Evolutionary conservation across 2,329 filamentous ascomycete genomes (phyloP).

Genomic region (Ambrosiella beaveri): DNA sequence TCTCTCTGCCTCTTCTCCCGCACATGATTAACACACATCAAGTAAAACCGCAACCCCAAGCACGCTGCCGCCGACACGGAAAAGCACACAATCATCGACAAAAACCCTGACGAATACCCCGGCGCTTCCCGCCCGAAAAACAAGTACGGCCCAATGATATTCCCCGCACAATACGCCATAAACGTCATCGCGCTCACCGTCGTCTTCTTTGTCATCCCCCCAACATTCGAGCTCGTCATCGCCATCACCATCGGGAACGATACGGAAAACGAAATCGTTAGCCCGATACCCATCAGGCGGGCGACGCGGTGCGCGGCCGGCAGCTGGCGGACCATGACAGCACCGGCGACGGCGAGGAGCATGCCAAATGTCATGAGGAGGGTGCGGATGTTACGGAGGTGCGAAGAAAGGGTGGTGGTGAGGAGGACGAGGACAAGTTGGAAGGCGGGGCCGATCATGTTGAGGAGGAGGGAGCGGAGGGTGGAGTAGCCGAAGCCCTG

Average conservation of each 20-base stretch:
- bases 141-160: conserved; percentile 43
- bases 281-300: conserved; percentile 17
- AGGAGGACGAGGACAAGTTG: conserved; percentile 17
- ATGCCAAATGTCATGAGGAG: conserved; percentile 17
- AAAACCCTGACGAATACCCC: conserved; percentile 42
- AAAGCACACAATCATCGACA: conserved; percentile 44
- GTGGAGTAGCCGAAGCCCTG: conserved; percentile 15
- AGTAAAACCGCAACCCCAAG: conserved; percentile 31
- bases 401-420: conserved; percentile 15
- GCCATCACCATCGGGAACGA: conserved; percentile 30
- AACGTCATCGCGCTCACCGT: conserved; percentile 41
- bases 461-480: conserved; percentile 13
- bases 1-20: conserved; percentile 24
- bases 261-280: conserved; percentile 40
- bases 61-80: conserved; percentile 26
- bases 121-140: conserved; percentile 41
- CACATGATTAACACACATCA: conserved; percentile 33
- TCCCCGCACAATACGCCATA: conserved; percentile 41
- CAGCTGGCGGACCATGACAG: conserved; percentile 16
- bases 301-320: conserved; percentile 14
- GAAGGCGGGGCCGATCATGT: conserved; percentile 12
- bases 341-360: conserved; percentile 15
- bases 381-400: conserved; percentile 16
- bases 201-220: conserved; percentile 46
- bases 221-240: conserved; percentile 40